These are phyloP conservation scores for Xylaria arbuscula DNA, from an alignment of 2,329 filamentous ascomycete species.

Conservation along the genomic window DNA sequence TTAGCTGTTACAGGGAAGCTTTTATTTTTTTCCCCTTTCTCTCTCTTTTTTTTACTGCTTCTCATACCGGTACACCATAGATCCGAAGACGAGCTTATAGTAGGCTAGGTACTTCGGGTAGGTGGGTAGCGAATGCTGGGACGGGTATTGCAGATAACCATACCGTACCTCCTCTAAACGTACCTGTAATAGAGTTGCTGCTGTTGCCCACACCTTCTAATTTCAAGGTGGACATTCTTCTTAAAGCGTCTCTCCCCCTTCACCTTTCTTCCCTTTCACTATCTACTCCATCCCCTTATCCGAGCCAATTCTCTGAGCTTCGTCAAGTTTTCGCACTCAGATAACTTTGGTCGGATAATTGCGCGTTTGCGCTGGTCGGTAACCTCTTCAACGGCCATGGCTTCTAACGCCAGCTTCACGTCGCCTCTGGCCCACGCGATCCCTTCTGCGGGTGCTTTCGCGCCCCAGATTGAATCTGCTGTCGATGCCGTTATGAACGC, in stretches of 20 bases:
- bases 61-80: neutral
- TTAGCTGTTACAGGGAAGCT: neutral
- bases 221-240: neutral
- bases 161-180: constrained; percentile 1
- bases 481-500: constrained; percentile 67
- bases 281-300: neutral
- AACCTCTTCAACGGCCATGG: constrained; percentile 54
- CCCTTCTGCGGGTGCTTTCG: constrained; percentile 60
- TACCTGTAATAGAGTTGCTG: constrained; percentile 14
- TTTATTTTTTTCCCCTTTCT: neutral
- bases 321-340: neutral
- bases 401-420: constrained; percentile 71
- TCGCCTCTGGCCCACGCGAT: constrained; percentile 75
- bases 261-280: neutral
- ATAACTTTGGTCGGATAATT: constrained; percentile 8
- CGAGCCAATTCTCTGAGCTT: constrained; percentile 4
- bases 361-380: constrained; percentile 29
- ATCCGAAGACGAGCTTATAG: no score
- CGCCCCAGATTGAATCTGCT: constrained; percentile 66
- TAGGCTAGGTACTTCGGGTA: neutral
- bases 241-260: neutral
- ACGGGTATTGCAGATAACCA: constrained; percentile 4
- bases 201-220: constrained; percentile 11
- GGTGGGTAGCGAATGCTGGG: neutral
- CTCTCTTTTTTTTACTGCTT: neutral